Base-by-base conservation (phyloP, 306 rosid species). In the Geum urbanum region DNA sequence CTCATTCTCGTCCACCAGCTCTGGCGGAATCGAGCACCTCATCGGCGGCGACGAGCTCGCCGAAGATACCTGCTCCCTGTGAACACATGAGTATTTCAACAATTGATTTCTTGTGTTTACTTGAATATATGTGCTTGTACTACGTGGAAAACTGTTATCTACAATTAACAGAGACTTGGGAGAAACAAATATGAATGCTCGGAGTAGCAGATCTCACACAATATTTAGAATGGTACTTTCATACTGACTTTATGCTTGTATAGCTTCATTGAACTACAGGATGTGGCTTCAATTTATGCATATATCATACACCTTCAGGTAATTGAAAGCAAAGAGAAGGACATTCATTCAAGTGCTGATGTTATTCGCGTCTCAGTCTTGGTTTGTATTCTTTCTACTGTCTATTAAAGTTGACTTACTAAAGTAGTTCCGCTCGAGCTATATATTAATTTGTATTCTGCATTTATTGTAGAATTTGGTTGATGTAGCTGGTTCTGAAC, bases 171-270 rank as follows among this genome's bases (percentile, higher is more conserved):
- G 97, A 79, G 96, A 94, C 78, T 94, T 94, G 70, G 97, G 99
- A 46, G 96, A 94, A 85, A 94, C 97, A 45, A 94, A 88, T 80
- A 94, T 90, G 95, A 94, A 94, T 73, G 90, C 71, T 41, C 84
- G 92, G 79, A 94, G 99, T 81, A 94, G 99, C 77, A 88, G 99
- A 70, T 94, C 99, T 5, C 99, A 94, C 83, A 91, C 96, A 70
- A 91, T 94, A 84, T 94, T 94, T 75, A 85, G 99, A 84, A 91
- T 94, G 99, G 99, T 90, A 69, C 46, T 81, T 72, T 71, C 48
- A 63, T 66, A 43, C 57, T 66, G n/a, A 35, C 10, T 54, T 77
- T 51, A 50, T 12, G 53, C 8, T 27, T 45, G 63, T 73, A 3
- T 22, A 69, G 52, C 49, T 73, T 24, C 47, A 10, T 1, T 59